Base-by-base conservation (phyloP, 345 rosid species). In the Eucalyptus microcorys region DNA sequence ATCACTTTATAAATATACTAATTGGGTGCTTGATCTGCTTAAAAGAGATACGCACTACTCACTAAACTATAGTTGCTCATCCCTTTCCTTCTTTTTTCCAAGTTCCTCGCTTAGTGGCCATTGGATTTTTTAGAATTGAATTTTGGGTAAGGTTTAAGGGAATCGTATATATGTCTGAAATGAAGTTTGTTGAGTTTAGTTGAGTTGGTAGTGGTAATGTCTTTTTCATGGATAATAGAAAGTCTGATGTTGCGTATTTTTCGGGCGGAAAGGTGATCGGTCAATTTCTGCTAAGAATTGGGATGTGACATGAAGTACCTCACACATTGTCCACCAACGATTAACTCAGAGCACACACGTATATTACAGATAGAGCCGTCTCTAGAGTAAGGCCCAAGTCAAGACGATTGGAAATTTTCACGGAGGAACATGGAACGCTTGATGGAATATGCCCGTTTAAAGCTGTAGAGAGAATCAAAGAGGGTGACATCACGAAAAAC, bases 71-170 rank as follows among this genome's bases (percentile, higher is more conserved):
- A 55, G 2, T 24, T 55, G 3, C 0, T 55, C 61, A 22, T 22
- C 30, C 6, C 11, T 55, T 55, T 55, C 13, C 61, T 55, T 55
- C 61, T 24, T 55, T 24, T 55, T 55, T 55, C 8, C 30, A 55
- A 55, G 61, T 55, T 55, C 1, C 5, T 55, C 27, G 0, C 12
- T 55, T 24, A 55, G 13, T 0, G 2, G 57, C 57, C 57, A 52
- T 7, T 52, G 10, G 59, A 53, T 22, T 53, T 53, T 53, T 53
- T 0, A 22, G 59, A 53, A 22, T 22, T 2, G 13, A 10, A 55
- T 55, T 55, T 22, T 22, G 61, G 26, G 10, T 52, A 52, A 52
- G 24, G 57, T 52, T 52, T 21, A 52, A 52, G 57, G 26, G 10
- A 52, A 21, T 52, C 10, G 10, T 52, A 52, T 17, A 50, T 21